Conservation (phyloP, 495 filamentous ascomycete species). For the Tetracladium setigerum region DNA sequence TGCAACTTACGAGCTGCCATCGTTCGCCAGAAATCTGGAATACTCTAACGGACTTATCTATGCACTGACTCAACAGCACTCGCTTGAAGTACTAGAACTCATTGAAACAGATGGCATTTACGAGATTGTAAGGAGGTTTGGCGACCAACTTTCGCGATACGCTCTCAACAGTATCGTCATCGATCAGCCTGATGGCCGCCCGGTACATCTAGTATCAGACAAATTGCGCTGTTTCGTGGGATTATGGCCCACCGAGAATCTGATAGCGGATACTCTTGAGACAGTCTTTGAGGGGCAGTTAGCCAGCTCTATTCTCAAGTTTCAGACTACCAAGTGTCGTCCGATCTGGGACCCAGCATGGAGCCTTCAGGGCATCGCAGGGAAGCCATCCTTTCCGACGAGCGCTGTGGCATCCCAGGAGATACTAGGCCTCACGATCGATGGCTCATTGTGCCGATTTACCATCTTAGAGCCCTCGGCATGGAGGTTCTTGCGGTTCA, state of each 20-base stretch:
- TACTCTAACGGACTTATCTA: conserved; percentile 33
- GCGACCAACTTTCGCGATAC: conserved; percentile 18
- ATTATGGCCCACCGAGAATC: conserved; percentile 39
- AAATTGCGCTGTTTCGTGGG: conserved; percentile 39
- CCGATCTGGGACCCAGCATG: conserved; percentile 32
- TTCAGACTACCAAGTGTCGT: conserved; percentile 34
- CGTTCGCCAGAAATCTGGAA: conserved; percentile 33
- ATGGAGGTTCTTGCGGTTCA: conserved; percentile 53
- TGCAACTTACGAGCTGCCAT: conserved; percentile 31
- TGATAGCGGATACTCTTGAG: conserved; percentile 29
- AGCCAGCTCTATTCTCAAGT: conserved; percentile 37
- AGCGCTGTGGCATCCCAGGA: conserved; percentile 20
- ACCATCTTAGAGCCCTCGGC: conserved; percentile 43
- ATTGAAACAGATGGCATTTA: conserved; percentile 19
- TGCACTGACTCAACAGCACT: conserved; percentile 35
- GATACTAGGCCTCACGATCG: conserved; percentile 54
- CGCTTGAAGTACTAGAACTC: conserved; percentile 32
- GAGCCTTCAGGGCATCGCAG: conserved; percentile 14
- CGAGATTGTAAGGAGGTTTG: conserved; percentile 13
- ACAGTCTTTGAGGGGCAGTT: conserved; percentile 44
- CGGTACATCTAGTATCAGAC: conserved; percentile 38
- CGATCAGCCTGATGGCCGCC: conserved; percentile 18
- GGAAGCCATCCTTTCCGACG: background rate
- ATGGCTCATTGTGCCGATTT: conserved; percentile 59
- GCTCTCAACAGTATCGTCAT: conserved; percentile 30